Conservation (phyloP, 2,329 filamentous ascomycete genomes). For the Fusarium sp. region DNA sequence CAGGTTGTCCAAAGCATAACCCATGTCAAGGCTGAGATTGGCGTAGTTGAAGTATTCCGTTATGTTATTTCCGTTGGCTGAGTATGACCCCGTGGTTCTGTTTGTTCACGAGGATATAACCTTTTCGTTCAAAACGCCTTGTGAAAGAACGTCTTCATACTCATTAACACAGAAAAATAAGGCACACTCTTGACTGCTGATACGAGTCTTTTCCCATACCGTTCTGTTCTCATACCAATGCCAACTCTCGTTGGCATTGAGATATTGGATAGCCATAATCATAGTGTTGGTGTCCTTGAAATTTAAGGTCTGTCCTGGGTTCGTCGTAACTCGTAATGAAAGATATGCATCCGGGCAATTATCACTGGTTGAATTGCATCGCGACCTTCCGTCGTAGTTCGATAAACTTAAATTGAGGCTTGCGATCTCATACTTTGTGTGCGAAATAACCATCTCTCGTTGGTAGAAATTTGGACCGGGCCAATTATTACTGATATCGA, state of each 20-base stretch:
- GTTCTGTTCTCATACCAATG: slow-evolving; percentile 2
- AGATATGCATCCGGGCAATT: slow-evolving; percentile 15
- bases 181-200: slow-evolving; percentile 17
- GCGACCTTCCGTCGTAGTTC: slow-evolving; percentile 1
- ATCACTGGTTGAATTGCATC: neutral
- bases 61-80: too few species aligned
- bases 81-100: neutral
- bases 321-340: slow-evolving; percentile 2
- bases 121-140: slow-evolving; percentile 12
- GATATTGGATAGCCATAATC: slow-evolving; percentile 17
- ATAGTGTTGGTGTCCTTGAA: slow-evolving; percentile 13
- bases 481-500: accelerated
- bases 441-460: neutral
- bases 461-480: neutral
- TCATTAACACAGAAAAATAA: slow-evolving; percentile 27
- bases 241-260: slow-evolving; percentile 7
- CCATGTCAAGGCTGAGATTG: slow-evolving; percentile 14
- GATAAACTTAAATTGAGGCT: neutral
- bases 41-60: neutral
- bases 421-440: slow-evolving; percentile 1
- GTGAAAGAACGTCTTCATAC: slow-evolving; percentile 1
- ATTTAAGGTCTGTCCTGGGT: slow-evolving; percentile 13
- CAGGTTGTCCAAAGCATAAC: neutral
- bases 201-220: slow-evolving; percentile 5
- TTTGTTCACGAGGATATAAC: slow-evolving; percentile 6